These are phyloP conservation scores for Cyclocybe cylindracea DNA, from an alignment of 768 basidiomycete species.

Conservation along the genomic window DNA sequence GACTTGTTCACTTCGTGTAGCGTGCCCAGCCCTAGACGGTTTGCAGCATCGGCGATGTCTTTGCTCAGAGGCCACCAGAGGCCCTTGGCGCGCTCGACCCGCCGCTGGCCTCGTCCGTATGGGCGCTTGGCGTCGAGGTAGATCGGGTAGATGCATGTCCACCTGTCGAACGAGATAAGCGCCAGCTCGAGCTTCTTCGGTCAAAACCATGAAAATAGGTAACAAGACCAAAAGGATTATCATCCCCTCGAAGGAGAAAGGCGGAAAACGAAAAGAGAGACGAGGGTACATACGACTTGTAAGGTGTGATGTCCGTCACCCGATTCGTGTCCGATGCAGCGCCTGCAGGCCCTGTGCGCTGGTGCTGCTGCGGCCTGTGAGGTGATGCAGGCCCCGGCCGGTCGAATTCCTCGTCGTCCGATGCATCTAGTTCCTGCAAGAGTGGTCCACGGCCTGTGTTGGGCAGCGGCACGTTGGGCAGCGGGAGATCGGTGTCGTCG, in stretches of 20 bases:
- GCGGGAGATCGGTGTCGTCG: constrained; percentile 90
- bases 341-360: constrained; percentile 22
- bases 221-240: neutral
- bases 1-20: constrained; percentile 89
- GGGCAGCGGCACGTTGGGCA: constrained; percentile 67
- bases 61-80: constrained; percentile 96
- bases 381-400: constrained; percentile 59
- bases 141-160: constrained; percentile 96
- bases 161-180: constrained; percentile 47
- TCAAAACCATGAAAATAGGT: neutral
- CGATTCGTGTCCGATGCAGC: constrained; percentile 29
- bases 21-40: constrained; percentile 71
- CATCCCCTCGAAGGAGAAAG: neutral
- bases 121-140: constrained; percentile 96
- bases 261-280: constrained; percentile 4
- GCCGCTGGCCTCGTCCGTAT: constrained; percentile 78
- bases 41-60: constrained; percentile 86
- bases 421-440: constrained; percentile 67
- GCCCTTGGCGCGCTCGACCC: constrained; percentile 75
- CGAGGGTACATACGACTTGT: constrained; percentile 65
- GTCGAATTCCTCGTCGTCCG: constrained; percentile 49
- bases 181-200: constrained; percentile 13
- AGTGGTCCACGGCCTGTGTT: constrained; percentile 77
- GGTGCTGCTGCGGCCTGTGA: constrained; percentile 25
- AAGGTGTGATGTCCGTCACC: constrained; percentile 77